These are phyloP conservation scores for Lachancea waltii DNA, from an alignment of 805 yeast genomes.

Conservation along the genomic window DNA sequence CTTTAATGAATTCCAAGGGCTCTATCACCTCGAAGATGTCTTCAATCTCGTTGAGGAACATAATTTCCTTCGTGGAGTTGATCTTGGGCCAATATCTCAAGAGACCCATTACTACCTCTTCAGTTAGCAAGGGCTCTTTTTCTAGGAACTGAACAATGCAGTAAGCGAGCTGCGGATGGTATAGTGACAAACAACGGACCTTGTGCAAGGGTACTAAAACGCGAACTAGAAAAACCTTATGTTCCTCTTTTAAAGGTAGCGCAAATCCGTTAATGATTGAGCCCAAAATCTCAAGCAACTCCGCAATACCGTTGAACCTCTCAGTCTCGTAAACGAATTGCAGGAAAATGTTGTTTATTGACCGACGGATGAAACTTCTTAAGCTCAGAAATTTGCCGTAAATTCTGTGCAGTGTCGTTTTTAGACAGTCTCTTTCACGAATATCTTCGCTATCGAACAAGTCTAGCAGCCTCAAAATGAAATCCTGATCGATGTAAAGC, in stretches of 20 bases:
- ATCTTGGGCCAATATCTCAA: constrained; percentile 95
- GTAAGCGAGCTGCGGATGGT: constrained; percentile 95
- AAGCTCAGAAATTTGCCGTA: constrained; percentile 90
- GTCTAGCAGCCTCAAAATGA: constrained; percentile 73
- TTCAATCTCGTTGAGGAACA: constrained; percentile 93
- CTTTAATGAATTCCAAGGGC: constrained; percentile 83
- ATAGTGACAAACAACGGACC: constrained; percentile 77
- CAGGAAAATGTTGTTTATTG: constrained; percentile 85
- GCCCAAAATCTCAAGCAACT: constrained; percentile 88
- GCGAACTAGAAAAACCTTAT: constrained; percentile 79
- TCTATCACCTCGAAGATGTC: constrained; percentile 96
- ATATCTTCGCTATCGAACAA: constrained; percentile 96
- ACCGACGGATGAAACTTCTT: constrained; percentile 84
- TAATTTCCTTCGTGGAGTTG: constrained; percentile 88
- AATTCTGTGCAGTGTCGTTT: constrained; percentile 91
- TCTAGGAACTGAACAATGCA: constrained; percentile 95
- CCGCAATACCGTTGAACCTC: constrained; percentile 92
- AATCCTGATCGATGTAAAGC: constrained; percentile 87
- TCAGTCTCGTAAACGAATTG: constrained; percentile 94
- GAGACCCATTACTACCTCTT: constrained; percentile 92
- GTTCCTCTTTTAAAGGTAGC: constrained; percentile 93
- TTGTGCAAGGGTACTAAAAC: constrained; percentile 90
- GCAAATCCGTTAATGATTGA: constrained; percentile 98
- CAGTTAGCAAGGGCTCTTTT: constrained; percentile 86
- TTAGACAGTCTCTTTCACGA: constrained; percentile 88